Evolutionary conservation across 345 rosid species (phyloP).

Genomic region (Mangifera indica): DNA sequence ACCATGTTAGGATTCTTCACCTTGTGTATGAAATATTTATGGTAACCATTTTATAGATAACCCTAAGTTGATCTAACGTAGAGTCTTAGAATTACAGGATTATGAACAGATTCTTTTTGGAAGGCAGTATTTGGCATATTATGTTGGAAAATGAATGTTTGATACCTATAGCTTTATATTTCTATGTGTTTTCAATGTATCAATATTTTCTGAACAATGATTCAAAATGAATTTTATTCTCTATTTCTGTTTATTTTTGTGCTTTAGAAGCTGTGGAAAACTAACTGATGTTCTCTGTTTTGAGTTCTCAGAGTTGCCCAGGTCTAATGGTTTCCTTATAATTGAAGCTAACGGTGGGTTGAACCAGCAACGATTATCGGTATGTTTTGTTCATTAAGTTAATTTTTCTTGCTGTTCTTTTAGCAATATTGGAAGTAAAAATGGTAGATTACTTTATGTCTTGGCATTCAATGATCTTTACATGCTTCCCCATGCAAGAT

Average conservation of each 20-base stretch:
- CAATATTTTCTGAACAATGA: background rate
- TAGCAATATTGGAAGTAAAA: background rate
- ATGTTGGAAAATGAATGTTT: background rate
- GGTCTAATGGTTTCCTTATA: slow-evolving; percentile 85
- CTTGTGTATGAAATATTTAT: no score
- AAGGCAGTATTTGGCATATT: background rate
- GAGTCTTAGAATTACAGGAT: no score
- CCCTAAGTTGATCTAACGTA: no score
- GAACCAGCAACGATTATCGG: slow-evolving; percentile 97
- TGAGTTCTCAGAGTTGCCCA: slow-evolving; percentile 46
- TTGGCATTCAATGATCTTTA: background rate
- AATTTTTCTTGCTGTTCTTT: slow-evolving; percentile 3
- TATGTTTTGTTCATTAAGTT: slow-evolving; percentile 35
- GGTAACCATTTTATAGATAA: no score
- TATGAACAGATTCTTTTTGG: no score
- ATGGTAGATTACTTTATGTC: slow-evolving; percentile 1
- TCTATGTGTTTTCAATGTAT: background rate
- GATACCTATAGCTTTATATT: background rate
- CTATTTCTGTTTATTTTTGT: background rate
- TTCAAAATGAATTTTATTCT: background rate
- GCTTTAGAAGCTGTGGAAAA: background rate
- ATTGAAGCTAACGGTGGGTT: slow-evolving; percentile 97
- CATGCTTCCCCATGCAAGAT: background rate
- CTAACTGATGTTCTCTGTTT: slow-evolving; percentile 28
- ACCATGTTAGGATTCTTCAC: no score